Conservation (phyloP, 768 basidiomycete species). For the Russula sp. region DNA sequence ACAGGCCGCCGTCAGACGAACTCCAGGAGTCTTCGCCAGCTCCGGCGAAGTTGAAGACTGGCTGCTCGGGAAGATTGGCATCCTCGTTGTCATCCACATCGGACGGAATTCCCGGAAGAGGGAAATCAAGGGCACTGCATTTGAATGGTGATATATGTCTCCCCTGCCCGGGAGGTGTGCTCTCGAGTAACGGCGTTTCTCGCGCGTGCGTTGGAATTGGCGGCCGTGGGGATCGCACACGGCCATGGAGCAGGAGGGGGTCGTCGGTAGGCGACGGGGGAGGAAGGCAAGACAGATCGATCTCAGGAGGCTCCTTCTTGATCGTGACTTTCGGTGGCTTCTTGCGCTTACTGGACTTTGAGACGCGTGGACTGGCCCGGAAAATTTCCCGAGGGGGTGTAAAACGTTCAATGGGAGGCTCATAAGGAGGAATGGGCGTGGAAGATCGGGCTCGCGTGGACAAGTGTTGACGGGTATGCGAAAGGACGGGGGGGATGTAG, state of each 20-base stretch:
- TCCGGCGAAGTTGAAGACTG: constrained; percentile 26
- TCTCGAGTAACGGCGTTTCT: constrained; percentile 35
- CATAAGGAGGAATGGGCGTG: constrained; percentile 54
- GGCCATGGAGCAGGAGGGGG: constrained; percentile 56
- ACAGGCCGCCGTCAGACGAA: constrained; percentile 26
- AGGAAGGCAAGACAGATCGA: constrained; percentile 52
- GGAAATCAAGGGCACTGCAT: constrained; percentile 20
- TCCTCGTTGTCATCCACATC: constrained; percentile 25
- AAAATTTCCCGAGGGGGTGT: constrained; percentile 63
- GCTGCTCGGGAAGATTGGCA: constrained; percentile 12
- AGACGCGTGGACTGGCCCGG: constrained; percentile 32
- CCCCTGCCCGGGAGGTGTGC: constrained; percentile 26
- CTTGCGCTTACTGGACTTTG: constrained; percentile 39
- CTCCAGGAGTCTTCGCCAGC: constrained; percentile 11
- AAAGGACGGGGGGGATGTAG: constrained; percentile 37
- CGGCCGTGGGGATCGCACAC: constrained; percentile 28
- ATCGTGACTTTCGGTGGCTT: constrained; percentile 28
- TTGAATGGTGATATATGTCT: constrained; percentile 14
- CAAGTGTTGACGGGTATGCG: constrained; percentile 25
- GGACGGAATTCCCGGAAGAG: constrained; percentile 17
- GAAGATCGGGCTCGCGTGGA: constrained; percentile 37
- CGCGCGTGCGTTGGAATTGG: constrained; percentile 31
- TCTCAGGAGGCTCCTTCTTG: constrained; percentile 63
- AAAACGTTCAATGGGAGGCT: constrained; percentile 62
- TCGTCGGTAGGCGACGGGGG: constrained; percentile 75